A percentile compares a stretch with the other conserved stretches of the same genome.
These are phyloP conservation scores for Pezicula radicicola DNA, from an alignment of 2,329 filamentous ascomycete species.

Conservation along the genomic window DNA sequence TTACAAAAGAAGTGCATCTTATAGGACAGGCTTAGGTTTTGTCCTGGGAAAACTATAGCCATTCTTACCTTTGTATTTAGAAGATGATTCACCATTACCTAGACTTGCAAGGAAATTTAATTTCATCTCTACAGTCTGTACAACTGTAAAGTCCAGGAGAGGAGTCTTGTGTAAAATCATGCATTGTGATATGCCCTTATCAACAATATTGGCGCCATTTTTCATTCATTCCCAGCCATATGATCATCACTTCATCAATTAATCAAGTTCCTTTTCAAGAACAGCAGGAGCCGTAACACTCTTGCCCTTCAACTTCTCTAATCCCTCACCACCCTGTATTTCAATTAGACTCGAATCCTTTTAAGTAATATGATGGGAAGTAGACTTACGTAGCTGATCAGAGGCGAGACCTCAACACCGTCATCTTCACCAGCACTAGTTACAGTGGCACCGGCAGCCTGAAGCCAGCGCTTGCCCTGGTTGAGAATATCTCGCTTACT, in stretches of 20 bases:
- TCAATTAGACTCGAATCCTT: conserved; percentile 43
- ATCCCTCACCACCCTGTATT: conserved; percentile 58
- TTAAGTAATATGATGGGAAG: neutral
- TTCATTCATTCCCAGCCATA: too few relatives aligned
- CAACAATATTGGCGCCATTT: too few relatives aligned
- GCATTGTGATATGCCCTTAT: too few relatives aligned
- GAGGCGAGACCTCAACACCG: conserved; percentile 86
- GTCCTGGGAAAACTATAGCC: too few relatives aligned
- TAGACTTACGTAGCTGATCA: conserved; percentile 88
- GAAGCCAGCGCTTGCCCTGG: conserved; percentile 84
- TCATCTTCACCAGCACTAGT: conserved; percentile 57
- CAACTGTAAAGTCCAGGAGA: too few relatives aligned
- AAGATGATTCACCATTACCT: too few relatives aligned
- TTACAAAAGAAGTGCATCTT: too few relatives aligned
- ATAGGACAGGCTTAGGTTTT: too few relatives aligned
- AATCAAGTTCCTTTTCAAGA: conserved; percentile 39
- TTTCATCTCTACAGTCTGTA: too few relatives aligned
- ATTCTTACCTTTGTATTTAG: too few relatives aligned
- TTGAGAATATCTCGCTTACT: conserved; percentile 86
- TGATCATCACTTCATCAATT: neutral
- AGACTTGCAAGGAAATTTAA: too few relatives aligned
- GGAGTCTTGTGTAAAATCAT: too few relatives aligned
- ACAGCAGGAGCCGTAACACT: conserved; percentile 50
- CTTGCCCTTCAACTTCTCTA: conserved; percentile 53
- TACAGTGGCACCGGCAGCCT: conserved; percentile 74